Evolutionary conservation across 805 yeast genomes (phyloP).

Genomic region (Nakazawaea populi): DNA sequence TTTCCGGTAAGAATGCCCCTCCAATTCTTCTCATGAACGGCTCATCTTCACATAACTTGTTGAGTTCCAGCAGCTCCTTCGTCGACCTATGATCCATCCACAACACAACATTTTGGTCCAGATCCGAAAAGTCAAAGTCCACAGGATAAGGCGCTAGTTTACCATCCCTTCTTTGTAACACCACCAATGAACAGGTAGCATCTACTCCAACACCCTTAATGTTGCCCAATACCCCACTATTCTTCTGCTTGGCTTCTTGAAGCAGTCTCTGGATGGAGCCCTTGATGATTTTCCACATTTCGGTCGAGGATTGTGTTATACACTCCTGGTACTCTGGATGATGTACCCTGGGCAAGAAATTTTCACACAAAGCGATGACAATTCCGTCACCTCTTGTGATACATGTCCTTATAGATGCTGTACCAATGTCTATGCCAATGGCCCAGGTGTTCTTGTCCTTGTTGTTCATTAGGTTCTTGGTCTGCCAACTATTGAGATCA

Average conservation of each 20-base stretch:
- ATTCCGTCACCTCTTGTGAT: conserved; percentile 16
- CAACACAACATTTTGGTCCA: conserved; percentile 37
- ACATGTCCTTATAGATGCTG: conserved; percentile 41
- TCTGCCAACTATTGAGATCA: neutral
- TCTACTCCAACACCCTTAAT: conserved; percentile 32
- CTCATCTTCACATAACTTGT: conserved; percentile 19
- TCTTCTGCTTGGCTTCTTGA: neutral
- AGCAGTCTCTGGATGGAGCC: conserved; percentile 12
- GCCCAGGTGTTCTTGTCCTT: conserved; percentile 31
- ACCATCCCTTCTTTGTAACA: conserved; percentile 22
- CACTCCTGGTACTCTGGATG: conserved; percentile 16
- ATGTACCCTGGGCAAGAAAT: conserved; percentile 14
- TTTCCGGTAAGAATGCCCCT: conserved; percentile 45
- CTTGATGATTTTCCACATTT: conserved; percentile 26
- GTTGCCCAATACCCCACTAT: neutral
- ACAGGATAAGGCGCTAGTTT: conserved; percentile 27
- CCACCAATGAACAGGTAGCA: conserved; percentile 59
- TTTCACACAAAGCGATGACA: conserved; percentile 9
- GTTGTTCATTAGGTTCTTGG: neutral
- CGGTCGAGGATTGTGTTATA: conserved; percentile 35
- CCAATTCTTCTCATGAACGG: conserved; percentile 26
- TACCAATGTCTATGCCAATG: conserved; percentile 81
- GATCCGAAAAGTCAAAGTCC: conserved; percentile 17
- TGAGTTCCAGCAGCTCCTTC: conserved; percentile 26
- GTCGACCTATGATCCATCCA: conserved; percentile 56